A percentile compares a stretch with the other conserved stretches of the same genome.
Conservation (phyloP, 1,284 basidiomycete genomes). For the Lentinus polychrous region DNA sequence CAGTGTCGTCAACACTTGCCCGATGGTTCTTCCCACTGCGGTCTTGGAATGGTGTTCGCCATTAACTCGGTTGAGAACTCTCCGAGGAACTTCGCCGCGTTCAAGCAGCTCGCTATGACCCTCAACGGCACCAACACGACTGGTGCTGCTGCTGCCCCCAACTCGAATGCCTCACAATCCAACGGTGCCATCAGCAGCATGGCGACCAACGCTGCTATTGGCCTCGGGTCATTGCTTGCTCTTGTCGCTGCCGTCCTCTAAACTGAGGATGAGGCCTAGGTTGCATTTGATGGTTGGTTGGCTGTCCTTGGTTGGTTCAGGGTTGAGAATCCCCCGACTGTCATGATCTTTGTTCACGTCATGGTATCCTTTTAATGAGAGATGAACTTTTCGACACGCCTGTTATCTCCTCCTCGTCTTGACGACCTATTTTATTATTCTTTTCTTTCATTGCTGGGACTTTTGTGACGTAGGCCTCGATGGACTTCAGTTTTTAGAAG, state of each 20-base stretch:
- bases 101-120: constrained; percentile 28
- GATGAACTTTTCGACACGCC: no score
- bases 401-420: neutral
- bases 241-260: constrained; percentile 12
- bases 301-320: no score
- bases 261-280: neutral
- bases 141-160: constrained; percentile 3
- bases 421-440: constrained; percentile 1
- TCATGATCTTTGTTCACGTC: neutral
- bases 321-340: neutral
- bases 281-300: neutral
- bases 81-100: constrained; percentile 35
- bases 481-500: no score
- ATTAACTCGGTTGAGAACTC: constrained; percentile 34
- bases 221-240: constrained; percentile 13
- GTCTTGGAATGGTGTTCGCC: constrained; percentile 38
- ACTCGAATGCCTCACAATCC: neutral
- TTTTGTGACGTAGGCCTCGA: neutral
- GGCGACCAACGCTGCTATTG: constrained; percentile 13
- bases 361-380: no score
- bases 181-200: constrained; percentile 7
- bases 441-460: no score
- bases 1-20: constrained; percentile 31
- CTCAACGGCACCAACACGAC: constrained; percentile 28
- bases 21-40: constrained; percentile 29